Base-by-base conservation (phyloP, 345 rosid species). In the Citrus reticulata region DNA sequence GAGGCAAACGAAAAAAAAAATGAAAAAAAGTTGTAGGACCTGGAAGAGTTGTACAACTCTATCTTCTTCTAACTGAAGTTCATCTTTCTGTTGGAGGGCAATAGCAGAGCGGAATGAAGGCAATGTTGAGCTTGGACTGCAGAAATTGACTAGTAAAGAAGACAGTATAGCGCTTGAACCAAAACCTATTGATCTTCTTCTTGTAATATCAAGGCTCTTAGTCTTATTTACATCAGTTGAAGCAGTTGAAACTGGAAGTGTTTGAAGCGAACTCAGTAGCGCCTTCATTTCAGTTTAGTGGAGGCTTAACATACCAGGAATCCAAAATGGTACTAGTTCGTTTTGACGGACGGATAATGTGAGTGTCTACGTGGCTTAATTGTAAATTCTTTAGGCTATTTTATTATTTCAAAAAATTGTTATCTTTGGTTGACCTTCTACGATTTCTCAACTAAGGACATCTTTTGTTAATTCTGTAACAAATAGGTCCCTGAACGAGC, bases 31-130 rank as follows among this genome's bases (percentile, higher is more conserved):
- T 51, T 27, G 32, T 32, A 58, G 46, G 54, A 95, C 98, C 98
- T 95, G 90, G 81, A 95, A 95, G 81, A 91, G 93, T 67, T 75
- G 32, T 79, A 93, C 91, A 34, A 85, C 80, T 79, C 94, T 85
- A 32, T 91, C 94, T 83, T 93, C 99, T 83, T 91, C 93, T 84
- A 81, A 84, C 69, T 88, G 91, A 39, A 89, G 82, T 58, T 91
- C 93, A 24, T 91, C 92, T 4, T 83, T 83, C 37, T 60, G 81
- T 75, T 81, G 87, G 30, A 79, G 57, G 68, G 98, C 95, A 70
- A 81, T 39, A 39, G 96, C 93, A 6, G 90, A 75, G 10, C 34
- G 81, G 24, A 78, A 25, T 3, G 82, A 80, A 71, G 42, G 39
- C 3, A 16, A 62, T 20, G 61, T 77, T 39, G 82, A 77, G n/a